phyloP scores from a whole-genome alignment of 2,329 filamentous ascomycete species.

The Fusarium burgessii region DNA sequence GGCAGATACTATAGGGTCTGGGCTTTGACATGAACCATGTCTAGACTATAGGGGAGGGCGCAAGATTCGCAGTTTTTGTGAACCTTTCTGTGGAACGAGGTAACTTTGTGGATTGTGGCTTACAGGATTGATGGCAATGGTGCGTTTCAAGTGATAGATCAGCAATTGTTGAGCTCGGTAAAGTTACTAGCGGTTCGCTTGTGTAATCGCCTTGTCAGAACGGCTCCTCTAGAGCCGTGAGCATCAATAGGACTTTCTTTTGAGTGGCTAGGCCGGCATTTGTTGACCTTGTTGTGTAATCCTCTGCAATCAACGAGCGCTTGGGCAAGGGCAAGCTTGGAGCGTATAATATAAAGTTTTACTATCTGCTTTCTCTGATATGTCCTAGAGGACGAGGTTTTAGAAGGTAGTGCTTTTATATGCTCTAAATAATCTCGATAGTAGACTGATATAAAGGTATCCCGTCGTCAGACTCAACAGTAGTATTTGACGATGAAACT shows the following conservation, averaged over 20 bases:
- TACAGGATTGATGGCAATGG: neutral
- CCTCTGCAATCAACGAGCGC: neutral
- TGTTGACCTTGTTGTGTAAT: neutral
- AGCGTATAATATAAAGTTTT: neutral
- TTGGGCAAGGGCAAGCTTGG: neutral
- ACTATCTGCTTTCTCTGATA: neutral
- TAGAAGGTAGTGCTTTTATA: too few species aligned
- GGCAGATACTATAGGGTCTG: neutral
- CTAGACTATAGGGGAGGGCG: neutral
- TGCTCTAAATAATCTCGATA: neutral
- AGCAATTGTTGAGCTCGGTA: neutral
- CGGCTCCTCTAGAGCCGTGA: neutral
- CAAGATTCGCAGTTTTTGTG: neutral
- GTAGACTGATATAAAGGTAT: too few species aligned
- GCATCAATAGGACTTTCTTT: neutral
- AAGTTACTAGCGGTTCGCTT: neutral
- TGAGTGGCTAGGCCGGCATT: neutral
- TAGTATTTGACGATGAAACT: too few species aligned
- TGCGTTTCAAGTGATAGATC: neutral
- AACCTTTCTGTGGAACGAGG: neutral
- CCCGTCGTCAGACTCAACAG: too few species aligned
- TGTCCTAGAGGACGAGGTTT: too few species aligned
- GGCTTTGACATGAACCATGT: neutral
- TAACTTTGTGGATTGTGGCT: neutral
- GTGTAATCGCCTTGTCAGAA: neutral